phyloP scores from a whole-genome alignment of 768 basidiomycete genomes.

The Inosperma sp. region DNA sequence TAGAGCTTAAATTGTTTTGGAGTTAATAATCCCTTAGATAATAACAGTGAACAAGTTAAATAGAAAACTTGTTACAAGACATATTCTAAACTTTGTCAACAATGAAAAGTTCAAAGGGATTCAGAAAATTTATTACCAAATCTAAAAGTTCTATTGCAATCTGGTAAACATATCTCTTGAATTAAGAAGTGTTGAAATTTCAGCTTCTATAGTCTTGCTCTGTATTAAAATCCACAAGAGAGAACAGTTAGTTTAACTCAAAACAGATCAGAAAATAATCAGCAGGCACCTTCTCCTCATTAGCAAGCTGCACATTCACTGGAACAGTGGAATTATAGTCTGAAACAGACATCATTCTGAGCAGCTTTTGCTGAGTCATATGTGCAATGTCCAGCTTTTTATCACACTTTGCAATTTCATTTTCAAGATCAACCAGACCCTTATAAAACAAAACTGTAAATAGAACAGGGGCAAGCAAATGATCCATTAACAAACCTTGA shows the following conservation, averaged over 20 bases:
- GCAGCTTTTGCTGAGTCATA: constrained; percentile 69
- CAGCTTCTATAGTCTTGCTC: constrained; percentile 75
- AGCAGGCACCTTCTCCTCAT: constrained; percentile 85
- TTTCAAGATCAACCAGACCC: constrained; percentile 88
- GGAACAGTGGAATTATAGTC: constrained; percentile 83
- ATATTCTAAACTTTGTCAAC: too few species aligned
- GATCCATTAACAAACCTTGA: constrained; percentile 52
- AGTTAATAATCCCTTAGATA: too few species aligned
- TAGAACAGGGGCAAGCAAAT: background rate
- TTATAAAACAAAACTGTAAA: constrained; percentile 26
- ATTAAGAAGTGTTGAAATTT: constrained; percentile 65
- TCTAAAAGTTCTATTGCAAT: constrained; percentile 44
- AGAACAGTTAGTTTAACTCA: constrained; percentile 5
- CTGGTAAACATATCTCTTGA: constrained; percentile 74
- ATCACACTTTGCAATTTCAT: constrained; percentile 82
- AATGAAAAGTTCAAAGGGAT: too few species aligned
- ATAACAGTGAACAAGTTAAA: too few species aligned
- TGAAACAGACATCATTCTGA: constrained; percentile 63
- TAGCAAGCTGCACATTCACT: constrained; percentile 63
- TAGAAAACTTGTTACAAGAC: too few species aligned
- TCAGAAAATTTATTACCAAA: too few species aligned
- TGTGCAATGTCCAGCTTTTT: constrained; percentile 80
- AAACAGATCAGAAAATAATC: constrained; percentile 17
- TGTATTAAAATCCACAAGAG: too few species aligned
- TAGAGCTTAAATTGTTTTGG: too few species aligned